Evolutionary conservation across 805 yeast genomes (phyloP).

Genomic region (Teunomyces funiuensis): DNA sequence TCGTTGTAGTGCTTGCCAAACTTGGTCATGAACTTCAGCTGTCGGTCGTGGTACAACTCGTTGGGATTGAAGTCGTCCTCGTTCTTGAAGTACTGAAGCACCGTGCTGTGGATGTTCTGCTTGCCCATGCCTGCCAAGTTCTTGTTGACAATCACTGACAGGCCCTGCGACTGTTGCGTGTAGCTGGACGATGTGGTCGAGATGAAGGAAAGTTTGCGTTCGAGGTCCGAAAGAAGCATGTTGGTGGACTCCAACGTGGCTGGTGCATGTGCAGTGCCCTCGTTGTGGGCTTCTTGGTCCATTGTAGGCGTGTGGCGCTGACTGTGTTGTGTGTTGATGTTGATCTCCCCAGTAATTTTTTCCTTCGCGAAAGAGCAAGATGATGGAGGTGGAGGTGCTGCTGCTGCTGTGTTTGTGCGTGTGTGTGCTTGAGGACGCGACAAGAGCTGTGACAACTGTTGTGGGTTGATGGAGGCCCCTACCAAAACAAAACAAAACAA

Average conservation of each 20-base stretch:
- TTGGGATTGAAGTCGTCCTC: constrained; percentile 23
- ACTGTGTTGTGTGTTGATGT: not conserved
- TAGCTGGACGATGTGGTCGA: constrained; percentile 31
- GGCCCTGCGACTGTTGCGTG: constrained; percentile 21
- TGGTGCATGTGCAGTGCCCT: not conserved
- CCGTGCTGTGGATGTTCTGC: constrained; percentile 31
- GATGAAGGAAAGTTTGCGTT: constrained; percentile 33
- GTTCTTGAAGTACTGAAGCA: constrained; percentile 33
- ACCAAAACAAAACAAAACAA: too few species aligned
- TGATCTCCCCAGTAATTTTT: not conserved
- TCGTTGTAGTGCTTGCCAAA: constrained; percentile 28
- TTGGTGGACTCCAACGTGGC: constrained; percentile 25
- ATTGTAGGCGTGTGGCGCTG: not conserved
- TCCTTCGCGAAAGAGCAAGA: too few species aligned
- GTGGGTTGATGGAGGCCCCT: too few species aligned
- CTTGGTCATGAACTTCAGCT: constrained; percentile 29
- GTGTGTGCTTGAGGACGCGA: too few species aligned
- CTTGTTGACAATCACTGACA: constrained; percentile 16
- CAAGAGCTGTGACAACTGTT: too few species aligned
- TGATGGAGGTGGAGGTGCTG: too few species aligned
- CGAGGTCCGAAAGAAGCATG: constrained; percentile 28
- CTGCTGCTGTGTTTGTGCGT: too few species aligned
- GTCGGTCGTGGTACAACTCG: constrained; percentile 38
- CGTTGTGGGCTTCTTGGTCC: not conserved
- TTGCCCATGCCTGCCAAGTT: constrained; percentile 22